Conservation (phyloP, 2,329 filamentous ascomycete genomes). For the Macroventuria anomochaeta region DNA sequence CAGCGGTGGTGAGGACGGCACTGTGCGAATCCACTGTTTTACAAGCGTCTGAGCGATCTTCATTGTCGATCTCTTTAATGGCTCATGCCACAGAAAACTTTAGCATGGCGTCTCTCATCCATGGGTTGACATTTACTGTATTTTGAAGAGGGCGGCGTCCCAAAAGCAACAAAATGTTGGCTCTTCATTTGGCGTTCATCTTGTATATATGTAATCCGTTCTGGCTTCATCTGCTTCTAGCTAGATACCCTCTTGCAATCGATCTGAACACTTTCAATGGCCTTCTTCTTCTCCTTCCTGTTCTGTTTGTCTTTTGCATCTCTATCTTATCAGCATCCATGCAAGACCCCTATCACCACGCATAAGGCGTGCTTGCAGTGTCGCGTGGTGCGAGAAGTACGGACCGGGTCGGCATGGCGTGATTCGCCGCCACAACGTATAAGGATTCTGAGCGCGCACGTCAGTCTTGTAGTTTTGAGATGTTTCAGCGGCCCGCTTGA, state of each 20-base stretch:
- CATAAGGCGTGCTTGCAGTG: slow-evolving; percentile 3
- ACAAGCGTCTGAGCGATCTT: slow-evolving; percentile 13
- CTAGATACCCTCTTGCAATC: slow-evolving; percentile 17
- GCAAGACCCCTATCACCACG: not conserved
- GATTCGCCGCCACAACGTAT: slow-evolving; percentile 2
- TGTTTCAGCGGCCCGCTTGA: too few relatives aligned
- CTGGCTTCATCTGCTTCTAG: slow-evolving; percentile 2
- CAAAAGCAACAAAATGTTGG: slow-evolving; percentile 11
- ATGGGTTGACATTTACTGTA: not conserved
- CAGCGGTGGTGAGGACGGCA: slow-evolving; percentile 91
- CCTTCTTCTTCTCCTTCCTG: too few relatives aligned
- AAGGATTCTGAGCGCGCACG: too few relatives aligned
- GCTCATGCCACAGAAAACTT: slow-evolving; percentile 1
- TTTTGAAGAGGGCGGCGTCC: slow-evolving; percentile 10
- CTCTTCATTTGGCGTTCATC: not conserved
- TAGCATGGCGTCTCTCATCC: slow-evolving; percentile 15
- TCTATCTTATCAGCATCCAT: not conserved
- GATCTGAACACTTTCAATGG: not conserved
- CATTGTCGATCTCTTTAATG: not conserved
- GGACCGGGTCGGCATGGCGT: slow-evolving; percentile 8
- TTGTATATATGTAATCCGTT: not conserved
- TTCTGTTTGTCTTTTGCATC: too few relatives aligned
- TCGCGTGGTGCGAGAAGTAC: not conserved
- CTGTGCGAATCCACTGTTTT: slow-evolving; percentile 71
- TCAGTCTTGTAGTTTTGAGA: too few relatives aligned